Evolutionary conservation across 2,329 filamentous ascomycete genomes (phyloP).

Genomic region (Graphilbum sp.): DNA sequence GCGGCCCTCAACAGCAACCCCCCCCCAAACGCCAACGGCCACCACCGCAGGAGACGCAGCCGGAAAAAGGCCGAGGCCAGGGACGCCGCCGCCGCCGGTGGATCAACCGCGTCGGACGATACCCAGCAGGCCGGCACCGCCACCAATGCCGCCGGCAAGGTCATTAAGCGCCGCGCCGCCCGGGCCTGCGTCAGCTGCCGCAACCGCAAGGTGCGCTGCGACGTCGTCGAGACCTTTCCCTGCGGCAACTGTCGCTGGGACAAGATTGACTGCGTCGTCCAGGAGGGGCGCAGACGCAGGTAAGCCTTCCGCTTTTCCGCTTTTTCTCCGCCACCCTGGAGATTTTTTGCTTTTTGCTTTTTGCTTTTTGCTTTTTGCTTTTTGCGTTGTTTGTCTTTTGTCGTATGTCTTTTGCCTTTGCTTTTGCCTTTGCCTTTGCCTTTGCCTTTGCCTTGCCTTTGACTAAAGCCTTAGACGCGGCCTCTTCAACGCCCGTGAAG

Average conservation of each 20-base stretch:
- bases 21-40: neutral
- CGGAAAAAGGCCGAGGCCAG: slow-evolving; percentile 8
- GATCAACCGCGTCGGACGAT: slow-evolving; percentile 6
- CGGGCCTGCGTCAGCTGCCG: slow-evolving; percentile 82
- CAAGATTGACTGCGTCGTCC: slow-evolving; percentile 60
- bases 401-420: no score
- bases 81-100: slow-evolving; percentile 2
- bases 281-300: slow-evolving; percentile 75
- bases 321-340: no score
- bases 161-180: slow-evolving; percentile 68
- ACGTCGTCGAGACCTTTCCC: slow-evolving; percentile 76
- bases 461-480: slow-evolving; percentile 8
- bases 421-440: no score
- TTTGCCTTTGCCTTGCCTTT: no score
- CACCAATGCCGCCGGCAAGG: slow-evolving; percentile 24
- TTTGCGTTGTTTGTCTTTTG: no score
- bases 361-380: no score
- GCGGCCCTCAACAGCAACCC: neutral
- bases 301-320: no score
- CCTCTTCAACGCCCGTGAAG: slow-evolving; percentile 8
- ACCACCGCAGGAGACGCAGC: neutral
- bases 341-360: no score
- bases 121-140: slow-evolving; percentile 10
- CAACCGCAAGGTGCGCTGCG: slow-evolving; percentile 80
- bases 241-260: slow-evolving; percentile 79